Percentiles rank a stretch among this genome's conserved stretches.
Evolutionary conservation across 1,284 basidiomycete species (phyloP).

Genomic region (Fomitopsis betulina): DNA sequence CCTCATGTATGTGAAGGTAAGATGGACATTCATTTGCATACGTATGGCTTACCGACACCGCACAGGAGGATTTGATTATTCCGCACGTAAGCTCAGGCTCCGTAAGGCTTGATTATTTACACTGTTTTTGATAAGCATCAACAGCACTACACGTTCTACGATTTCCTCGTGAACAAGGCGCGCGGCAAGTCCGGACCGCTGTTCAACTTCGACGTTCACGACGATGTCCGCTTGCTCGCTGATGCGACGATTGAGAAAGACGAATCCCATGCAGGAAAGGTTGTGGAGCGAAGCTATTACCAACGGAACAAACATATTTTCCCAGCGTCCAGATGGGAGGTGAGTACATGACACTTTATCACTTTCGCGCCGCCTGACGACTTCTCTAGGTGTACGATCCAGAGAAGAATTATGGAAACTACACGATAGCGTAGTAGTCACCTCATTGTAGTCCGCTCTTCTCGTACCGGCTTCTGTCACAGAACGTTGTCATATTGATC

Average conservation of each 20-base stretch:
- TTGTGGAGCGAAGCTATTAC: conserved; percentile 95
- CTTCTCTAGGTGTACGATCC: conserved; percentile 76
- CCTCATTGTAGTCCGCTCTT: neutral
- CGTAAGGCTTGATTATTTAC: neutral
- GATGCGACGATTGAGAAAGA: conserved; percentile 98
- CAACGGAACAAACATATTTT: conserved; percentile 98
- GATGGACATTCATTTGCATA: conserved; percentile 14
- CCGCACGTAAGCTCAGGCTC: conserved; percentile 67
- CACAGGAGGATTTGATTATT: conserved; percentile 90
- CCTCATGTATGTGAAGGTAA: conserved; percentile 96
- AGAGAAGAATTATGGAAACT: conserved; percentile 87
- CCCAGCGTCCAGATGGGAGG: conserved; percentile 93
- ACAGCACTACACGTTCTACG: conserved; percentile 97
- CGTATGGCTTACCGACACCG: conserved; percentile 2
- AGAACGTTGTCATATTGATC: neutral
- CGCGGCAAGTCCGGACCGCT: conserved; percentile 96
- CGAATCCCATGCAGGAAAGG: conserved; percentile 98
- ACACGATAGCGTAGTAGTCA: conserved; percentile 59
- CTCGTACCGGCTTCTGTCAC: neutral
- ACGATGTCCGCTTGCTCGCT: conserved; percentile 92
- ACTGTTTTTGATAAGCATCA: neutral
- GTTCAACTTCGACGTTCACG: conserved; percentile 99
- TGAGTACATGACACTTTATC: conserved; percentile 32
- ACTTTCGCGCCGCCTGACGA: neutral
- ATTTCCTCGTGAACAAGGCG: conserved; percentile 98